Conservation (phyloP, 139 green algal species). For the Yamagishiella unicocca region DNA sequence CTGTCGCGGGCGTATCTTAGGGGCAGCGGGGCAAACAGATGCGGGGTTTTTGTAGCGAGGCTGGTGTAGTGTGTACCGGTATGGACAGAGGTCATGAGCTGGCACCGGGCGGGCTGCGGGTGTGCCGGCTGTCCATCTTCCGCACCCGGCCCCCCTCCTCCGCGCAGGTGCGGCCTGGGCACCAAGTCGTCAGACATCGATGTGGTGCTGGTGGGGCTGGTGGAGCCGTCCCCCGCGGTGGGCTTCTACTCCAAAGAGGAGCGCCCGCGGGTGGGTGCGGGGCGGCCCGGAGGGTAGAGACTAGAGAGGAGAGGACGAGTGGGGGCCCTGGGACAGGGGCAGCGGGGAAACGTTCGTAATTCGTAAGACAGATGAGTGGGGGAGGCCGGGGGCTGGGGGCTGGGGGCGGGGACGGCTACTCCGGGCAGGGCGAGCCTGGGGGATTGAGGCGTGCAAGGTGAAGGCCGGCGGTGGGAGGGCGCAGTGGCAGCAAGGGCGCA, state of each 20-base stretch:
- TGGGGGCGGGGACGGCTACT: background rate
- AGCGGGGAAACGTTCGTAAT: too few relatives aligned
- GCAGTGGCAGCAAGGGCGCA: too few relatives aligned
- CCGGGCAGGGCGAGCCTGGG: background rate
- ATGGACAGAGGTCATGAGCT: background rate
- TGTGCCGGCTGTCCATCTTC: background rate
- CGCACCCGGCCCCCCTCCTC: background rate
- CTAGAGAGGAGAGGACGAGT: background rate
- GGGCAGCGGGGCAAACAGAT: too few relatives aligned
- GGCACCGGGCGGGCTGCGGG: background rate
- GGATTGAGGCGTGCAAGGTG: background rate
- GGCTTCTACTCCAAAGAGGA: constrained; percentile 47
- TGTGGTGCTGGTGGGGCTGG: constrained; percentile 47
- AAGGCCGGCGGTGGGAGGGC: too few relatives aligned
- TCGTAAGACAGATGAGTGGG: background rate
- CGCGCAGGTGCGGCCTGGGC: constrained; percentile 37
- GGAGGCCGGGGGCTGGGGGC: background rate
- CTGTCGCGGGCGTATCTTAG: too few relatives aligned
- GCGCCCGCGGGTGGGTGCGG: constrained; percentile 26
- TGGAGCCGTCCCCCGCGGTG: background rate
- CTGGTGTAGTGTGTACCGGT: background rate
- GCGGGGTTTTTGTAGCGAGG: background rate
- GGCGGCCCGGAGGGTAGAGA: background rate
- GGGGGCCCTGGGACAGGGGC: too few relatives aligned
- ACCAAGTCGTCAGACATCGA: constrained; percentile 23